These are phyloP conservation scores for Triglochin maritima DNA, from an alignment of 106 monocot species.

Conservation along the genomic window DNA sequence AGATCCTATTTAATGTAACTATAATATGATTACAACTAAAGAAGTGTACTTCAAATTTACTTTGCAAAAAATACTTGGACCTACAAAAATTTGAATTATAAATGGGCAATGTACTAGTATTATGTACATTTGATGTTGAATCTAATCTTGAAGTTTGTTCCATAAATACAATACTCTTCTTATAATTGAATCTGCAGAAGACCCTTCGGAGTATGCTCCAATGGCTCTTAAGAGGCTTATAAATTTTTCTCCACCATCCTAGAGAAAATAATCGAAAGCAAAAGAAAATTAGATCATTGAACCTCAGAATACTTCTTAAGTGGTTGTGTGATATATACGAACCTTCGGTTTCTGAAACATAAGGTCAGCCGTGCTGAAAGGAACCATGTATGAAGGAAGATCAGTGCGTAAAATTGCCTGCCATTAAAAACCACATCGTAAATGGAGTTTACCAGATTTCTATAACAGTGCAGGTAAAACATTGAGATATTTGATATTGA, in stretches of 20 bases:
- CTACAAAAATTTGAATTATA: too few species aligned
- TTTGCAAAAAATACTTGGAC: too few species aligned
- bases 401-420: slow-evolving; percentile 79
- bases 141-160: slow-evolving; percentile 40
- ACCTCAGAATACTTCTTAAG: too few species aligned
- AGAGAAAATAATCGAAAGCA: neutral
- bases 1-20: too few species aligned
- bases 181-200: slow-evolving; percentile 56
- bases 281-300: neutral
- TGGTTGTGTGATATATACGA: neutral
- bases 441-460: too few species aligned
- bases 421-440: neutral
- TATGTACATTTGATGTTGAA: neutral
- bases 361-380: slow-evolving; percentile 39
- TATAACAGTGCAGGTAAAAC: too few species aligned
- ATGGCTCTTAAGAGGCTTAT: slow-evolving; percentile 69
- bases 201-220: slow-evolving; percentile 91
- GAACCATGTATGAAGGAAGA: slow-evolving; percentile 91
- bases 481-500: too few species aligned
- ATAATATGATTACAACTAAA: too few species aligned
- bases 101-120: too few species aligned
- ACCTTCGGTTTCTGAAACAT: slow-evolving; percentile 76
- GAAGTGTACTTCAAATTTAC: too few species aligned
- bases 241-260: slow-evolving; percentile 83
- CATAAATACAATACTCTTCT: slow-evolving; percentile 67